Base-by-base conservation (phyloP, 2,329 filamentous ascomycete genomes). In the Fusarium acutatum region DNA sequence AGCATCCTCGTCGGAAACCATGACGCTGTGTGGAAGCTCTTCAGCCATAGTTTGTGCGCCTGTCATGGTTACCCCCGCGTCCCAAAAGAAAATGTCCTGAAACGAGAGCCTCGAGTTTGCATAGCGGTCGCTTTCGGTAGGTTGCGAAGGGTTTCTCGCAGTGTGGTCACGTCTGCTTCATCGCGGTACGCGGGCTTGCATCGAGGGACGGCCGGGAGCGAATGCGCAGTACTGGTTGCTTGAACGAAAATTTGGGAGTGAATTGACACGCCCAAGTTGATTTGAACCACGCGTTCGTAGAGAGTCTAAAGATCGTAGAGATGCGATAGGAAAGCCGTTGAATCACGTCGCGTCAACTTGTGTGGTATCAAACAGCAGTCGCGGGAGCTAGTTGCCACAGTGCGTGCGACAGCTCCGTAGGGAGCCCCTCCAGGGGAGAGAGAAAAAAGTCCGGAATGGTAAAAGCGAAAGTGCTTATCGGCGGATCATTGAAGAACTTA, bases 31-130 rank as follows among this genome's bases (percentile, higher is more conserved):
- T 76, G 89, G 88, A 64, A 89, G 83, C 79, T 89, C 86, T 67
- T 90, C 88, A 78, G 89, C 85, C 82, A 88, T 89, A 56, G 86
- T 82, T 76, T 88, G 87, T 62, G 86, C 84, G 75, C 84, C 88
- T 59, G 85, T 80, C 86, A 88, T 88, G 52, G 73, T 81, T 75
- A 75, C 75, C 72, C 71, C 72, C 75, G 73, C 75, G 74, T 77
- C 72, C 69, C 67, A 66, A 71, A 69, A 72, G 72, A 64, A 66
- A 60, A 67, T 54, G 30, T 52, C 58, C 64, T 63, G 62, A 67
- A 44, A 60, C 59, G 38, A 63, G 44, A 57, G 46, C 57, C 60
- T 75, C 59, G 49, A 62, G 32, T 67, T 73, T 68, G 79, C 81
- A 82, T 83, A 74, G 81, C 82, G 74, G 49, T 77, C 66, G 67